phyloP scores from a whole-genome alignment of 2,329 filamentous ascomycete species.

The Podosphaera leucotricha region DNA sequence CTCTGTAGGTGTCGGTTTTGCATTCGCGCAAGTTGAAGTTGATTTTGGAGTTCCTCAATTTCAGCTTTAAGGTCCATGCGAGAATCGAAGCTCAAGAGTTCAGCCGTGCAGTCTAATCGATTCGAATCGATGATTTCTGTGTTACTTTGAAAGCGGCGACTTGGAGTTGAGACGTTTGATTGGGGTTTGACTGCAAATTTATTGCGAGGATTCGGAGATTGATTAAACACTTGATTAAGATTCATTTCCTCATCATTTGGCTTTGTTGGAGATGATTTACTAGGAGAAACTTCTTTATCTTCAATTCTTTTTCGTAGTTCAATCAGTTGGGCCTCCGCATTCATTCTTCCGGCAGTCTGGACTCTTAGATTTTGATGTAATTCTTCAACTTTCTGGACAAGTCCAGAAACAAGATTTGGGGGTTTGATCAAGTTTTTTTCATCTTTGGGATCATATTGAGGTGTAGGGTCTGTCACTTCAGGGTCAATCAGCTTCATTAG shows the following conservation, averaged over 20 bases:
- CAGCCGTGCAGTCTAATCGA: conserved; percentile 64
- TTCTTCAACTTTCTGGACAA: conserved; percentile 68
- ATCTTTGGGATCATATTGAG: conserved; percentile 31
- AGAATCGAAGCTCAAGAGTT: conserved; percentile 64
- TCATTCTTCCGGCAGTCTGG: conserved; percentile 55
- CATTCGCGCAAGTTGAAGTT: conserved; percentile 84
- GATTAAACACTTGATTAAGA: conserved; percentile 52
- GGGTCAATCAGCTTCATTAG: conserved; percentile 75
- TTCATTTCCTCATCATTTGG: conserved; percentile 72
- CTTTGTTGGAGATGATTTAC: conserved; percentile 38
- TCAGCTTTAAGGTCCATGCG: conserved; percentile 80
- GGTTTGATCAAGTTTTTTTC: conserved; percentile 31
- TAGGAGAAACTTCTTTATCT: conserved; percentile 40
- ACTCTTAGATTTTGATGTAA: conserved; percentile 73
- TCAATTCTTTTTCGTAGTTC: conserved; percentile 54
- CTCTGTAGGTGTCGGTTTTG: conserved; percentile 80
- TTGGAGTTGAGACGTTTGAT: conserved; percentile 58
- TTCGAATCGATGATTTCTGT: conserved; percentile 45
- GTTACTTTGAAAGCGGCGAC: conserved; percentile 42
- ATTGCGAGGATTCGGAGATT: conserved; percentile 47
- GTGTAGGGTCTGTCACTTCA: conserved; percentile 23
- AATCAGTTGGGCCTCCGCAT: conserved; percentile 61
- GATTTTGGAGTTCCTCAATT: conserved; percentile 78
- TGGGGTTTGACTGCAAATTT: conserved; percentile 32
- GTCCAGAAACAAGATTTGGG: conserved; percentile 48